A percentile compares a stretch with the other conserved stretches of the same genome.
phyloP scores from a whole-genome alignment of 352 stramenopile genomes.

The Globisporangium cystogenes region DNA sequence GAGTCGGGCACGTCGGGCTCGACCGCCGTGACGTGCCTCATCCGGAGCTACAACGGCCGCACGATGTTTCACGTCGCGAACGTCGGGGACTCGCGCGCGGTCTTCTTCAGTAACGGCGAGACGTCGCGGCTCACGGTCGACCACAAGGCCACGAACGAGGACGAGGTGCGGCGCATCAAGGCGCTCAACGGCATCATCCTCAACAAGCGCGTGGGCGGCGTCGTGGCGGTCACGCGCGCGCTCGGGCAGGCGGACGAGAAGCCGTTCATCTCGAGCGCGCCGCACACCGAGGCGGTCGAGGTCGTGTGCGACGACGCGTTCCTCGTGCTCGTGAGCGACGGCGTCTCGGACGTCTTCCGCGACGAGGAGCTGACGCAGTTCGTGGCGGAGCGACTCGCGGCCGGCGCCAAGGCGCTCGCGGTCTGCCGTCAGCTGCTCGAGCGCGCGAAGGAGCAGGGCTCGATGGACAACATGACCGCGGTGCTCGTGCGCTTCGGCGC shows the following conservation, averaged over 20 bases:
- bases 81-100: conserved; percentile 69
- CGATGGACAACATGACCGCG: conserved; percentile 82
- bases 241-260: conserved; percentile 81
- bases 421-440: conserved; percentile 66
- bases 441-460: conserved; percentile 56
- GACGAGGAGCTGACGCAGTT: conserved; percentile 71
- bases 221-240: conserved; percentile 65
- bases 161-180: conserved; percentile 70
- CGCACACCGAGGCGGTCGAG: conserved; percentile 54
- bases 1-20: conserved; percentile 62
- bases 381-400: conserved; percentile 34
- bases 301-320: conserved; percentile 46
- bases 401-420: conserved; percentile 39
- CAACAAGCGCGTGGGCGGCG: conserved; percentile 73
- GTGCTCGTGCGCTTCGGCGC: conserved; percentile 69
- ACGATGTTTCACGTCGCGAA: conserved; percentile 76
- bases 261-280: conserved; percentile 65
- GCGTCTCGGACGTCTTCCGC: conserved; percentile 65
- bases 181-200: conserved; percentile 75
- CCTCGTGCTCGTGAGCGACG: conserved; percentile 76
- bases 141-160: conserved; percentile 72
- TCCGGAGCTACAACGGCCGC: conserved; percentile 45
- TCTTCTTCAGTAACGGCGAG: conserved; percentile 44
- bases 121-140: conserved; percentile 65
- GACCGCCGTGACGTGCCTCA: conserved; percentile 71